Percentiles rank a stretch among this genome's conserved stretches.
These are phyloP conservation scores for Russula compacta DNA, from an alignment of 768 basidiomycete species.

Conservation along the genomic window DNA sequence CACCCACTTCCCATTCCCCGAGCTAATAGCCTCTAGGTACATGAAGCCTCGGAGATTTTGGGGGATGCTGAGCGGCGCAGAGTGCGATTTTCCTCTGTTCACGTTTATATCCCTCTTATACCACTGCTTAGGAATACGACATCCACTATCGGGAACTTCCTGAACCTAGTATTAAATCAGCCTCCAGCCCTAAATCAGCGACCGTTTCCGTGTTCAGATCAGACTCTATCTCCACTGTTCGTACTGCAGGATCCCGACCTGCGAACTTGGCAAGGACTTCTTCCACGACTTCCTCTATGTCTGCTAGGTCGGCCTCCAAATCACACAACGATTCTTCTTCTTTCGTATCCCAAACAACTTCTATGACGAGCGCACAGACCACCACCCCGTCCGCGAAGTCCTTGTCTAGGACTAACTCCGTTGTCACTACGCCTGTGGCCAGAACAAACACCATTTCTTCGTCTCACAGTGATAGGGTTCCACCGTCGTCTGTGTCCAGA, in stretches of 20 bases:
- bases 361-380: background rate
- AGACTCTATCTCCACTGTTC: constrained; percentile 6
- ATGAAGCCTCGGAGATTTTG: constrained; percentile 52
- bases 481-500: constrained; percentile 1
- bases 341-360: constrained; percentile 3
- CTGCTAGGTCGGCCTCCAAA: constrained; percentile 1
- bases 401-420: constrained; percentile 7
- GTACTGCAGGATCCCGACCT: background rate
- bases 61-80: constrained; percentile 46
- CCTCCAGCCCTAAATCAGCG: constrained; percentile 4
- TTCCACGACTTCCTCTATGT: constrained; percentile 3
- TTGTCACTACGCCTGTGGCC: background rate
- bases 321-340: background rate
- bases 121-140: constrained; percentile 14
- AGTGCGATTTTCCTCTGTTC: constrained; percentile 29
- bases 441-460: constrained; percentile 4
- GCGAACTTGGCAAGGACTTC: constrained; percentile 2
- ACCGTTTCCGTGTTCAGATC: constrained; percentile 12
- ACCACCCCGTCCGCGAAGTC: background rate
- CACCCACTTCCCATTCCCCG: background rate
- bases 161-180: constrained; percentile 11
- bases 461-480: background rate
- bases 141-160: constrained; percentile 14
- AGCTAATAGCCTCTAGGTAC: constrained; percentile 37
- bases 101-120: background rate